phyloP scores from a whole-genome alignment of 2,329 filamentous ascomycete genomes.

The Akanthomyces uredinophilus region DNA sequence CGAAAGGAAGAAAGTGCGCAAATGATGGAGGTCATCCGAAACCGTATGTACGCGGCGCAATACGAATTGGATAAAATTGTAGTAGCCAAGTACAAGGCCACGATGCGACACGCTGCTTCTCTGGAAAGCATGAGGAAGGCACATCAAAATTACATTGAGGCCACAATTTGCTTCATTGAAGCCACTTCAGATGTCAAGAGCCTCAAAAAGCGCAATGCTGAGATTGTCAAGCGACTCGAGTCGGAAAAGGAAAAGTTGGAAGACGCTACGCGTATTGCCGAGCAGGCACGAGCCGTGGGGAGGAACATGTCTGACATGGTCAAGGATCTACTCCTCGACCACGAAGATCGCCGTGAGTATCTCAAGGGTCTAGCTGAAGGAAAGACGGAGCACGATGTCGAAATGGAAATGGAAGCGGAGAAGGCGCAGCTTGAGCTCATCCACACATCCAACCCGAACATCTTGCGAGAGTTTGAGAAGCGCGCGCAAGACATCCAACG shows the following conservation, averaged over 20 bases:
- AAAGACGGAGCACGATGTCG: constrained; percentile 58
- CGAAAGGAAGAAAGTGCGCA: constrained; percentile 27
- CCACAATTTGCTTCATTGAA: constrained; percentile 68
- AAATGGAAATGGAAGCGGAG: constrained; percentile 69
- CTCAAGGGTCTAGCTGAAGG: constrained; percentile 40
- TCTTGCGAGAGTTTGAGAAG: constrained; percentile 72
- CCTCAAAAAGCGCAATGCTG: constrained; percentile 60
- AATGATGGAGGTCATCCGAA: constrained; percentile 28
- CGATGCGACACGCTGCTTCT: constrained; percentile 49
- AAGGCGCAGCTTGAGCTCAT: constrained; percentile 73
- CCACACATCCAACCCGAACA: constrained; percentile 68
- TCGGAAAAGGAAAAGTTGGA: constrained; percentile 37
- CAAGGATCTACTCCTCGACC: constrained; percentile 33
- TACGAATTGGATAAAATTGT: constrained; percentile 50
- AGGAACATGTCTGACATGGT: constrained; percentile 31
- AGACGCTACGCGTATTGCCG: constrained; percentile 34
- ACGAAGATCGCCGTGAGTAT: constrained; percentile 35
- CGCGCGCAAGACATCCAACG: constrained; percentile 65
- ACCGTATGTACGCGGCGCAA: constrained; percentile 43
- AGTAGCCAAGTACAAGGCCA: constrained; percentile 50
- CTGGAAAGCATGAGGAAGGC: constrained; percentile 58
- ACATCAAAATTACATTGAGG: constrained; percentile 62
- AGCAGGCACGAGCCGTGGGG: constrained; percentile 32
- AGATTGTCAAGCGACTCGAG: constrained; percentile 51
- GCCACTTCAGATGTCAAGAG: constrained; percentile 72